Evolutionary conservation across 2,329 filamentous ascomycete species (phyloP), one percentile per base, ranked within the genome.

Genomic region (Xylaria sp.): DNA sequence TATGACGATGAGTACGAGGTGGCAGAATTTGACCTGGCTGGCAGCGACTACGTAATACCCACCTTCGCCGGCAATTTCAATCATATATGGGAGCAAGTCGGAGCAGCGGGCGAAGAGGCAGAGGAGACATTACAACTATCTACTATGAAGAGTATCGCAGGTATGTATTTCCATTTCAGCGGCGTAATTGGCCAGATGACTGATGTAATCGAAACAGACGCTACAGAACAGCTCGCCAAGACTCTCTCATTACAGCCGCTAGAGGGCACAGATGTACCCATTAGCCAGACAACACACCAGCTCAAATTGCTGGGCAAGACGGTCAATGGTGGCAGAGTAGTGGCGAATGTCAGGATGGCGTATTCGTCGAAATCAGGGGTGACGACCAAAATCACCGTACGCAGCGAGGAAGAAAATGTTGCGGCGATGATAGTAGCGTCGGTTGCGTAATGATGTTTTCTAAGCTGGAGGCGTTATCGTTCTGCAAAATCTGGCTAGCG

Each of bases 1-100:
- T 98, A 98, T 79, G 95, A 98, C 60, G 96, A 99, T 76, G 96
- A 99, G 82, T 99, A 99, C 77, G 93, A 97, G 81, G 92, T 98
- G 67, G 93, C 96, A 69, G 94, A 97, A 77, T 89, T 98, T 68
- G 94, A 97, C 69, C 88, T 99, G 67, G 87, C 89, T 20, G 96
- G 95, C 65, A 94, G 93, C 72, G 96, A 99, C 80, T 99, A 97
- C 80, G 89, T 99, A 69, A 87, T 97, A 54, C 96, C 96, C 22
- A 91, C 93, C 1, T 99, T 97, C 79, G 94, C 94, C 20, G 92
- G 94, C 78, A 97, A 93, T 84, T 99, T 98, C 78, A 93, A 92
- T 77, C 93, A 97, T 75, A 88, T 98, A 54, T 99, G 95, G 95
- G 93, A 97, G 79, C 93, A 97, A 80, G 89, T 95, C 60, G 93